phyloP scores from a whole-genome alignment of 1,284 basidiomycete genomes.

The Moesziomyces globuligerus region DNA sequence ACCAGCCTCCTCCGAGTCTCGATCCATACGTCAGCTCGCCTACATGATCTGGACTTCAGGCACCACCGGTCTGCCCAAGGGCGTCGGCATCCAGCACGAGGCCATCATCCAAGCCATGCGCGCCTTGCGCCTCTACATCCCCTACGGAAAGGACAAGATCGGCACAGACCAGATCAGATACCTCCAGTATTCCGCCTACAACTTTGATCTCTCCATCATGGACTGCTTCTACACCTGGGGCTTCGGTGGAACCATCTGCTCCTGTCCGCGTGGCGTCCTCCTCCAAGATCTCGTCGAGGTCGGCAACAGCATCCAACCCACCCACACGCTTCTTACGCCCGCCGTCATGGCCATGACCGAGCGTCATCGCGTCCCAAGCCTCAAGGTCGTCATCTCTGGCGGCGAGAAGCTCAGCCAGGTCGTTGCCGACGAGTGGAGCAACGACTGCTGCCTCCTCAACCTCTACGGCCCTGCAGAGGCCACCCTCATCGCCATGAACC shows the following conservation, averaged over 20 bases:
- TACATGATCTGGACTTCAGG: conserved; percentile 68
- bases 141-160: conserved; percentile 48
- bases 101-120: conserved; percentile 66
- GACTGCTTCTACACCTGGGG: conserved; percentile 67
- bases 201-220: conserved; percentile 67
- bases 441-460: conserved; percentile 64
- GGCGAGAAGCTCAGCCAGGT: conserved; percentile 68
- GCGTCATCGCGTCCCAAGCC: conserved; percentile 56
- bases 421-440: conserved; percentile 67
- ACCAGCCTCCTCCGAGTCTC: conserved; percentile 1
- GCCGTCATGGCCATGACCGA: conserved; percentile 68
- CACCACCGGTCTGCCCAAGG: conserved; percentile 68
- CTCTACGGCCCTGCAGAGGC: conserved; percentile 67
- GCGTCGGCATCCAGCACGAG: conserved; percentile 64
- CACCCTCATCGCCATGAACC: conserved; percentile 65
- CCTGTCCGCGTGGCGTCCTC: conserved; percentile 54
- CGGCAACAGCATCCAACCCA: conserved; percentile 55
- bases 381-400: conserved; percentile 67
- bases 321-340: conserved; percentile 67
- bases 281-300: conserved; percentile 59
- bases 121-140: conserved; percentile 61
- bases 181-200: conserved; percentile 67
- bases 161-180: conserved; percentile 58
- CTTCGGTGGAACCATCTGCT: conserved; percentile 63
- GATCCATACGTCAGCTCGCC: conserved; percentile 54